These are phyloP conservation scores for Polygonum aviculare DNA, from an alignment of 148 eudicot genomes.

Conservation along the genomic window DNA sequence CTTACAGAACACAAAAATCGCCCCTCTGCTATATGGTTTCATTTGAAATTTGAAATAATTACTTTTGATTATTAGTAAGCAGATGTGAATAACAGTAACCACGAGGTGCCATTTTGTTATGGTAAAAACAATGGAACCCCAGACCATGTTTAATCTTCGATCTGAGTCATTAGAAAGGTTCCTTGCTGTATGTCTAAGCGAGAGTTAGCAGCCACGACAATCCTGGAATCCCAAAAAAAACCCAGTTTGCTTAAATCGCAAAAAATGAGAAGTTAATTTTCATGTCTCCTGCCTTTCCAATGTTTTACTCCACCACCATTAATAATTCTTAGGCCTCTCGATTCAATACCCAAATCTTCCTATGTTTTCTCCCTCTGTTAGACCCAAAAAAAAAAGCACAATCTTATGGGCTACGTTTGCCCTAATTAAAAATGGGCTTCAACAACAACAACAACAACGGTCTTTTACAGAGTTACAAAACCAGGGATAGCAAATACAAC, in stretches of 20 bases:
- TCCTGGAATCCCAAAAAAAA: neutral
- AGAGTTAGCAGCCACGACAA: neutral
- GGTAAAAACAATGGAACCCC: neutral
- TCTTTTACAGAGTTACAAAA: too few relatives aligned
- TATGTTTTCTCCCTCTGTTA: neutral
- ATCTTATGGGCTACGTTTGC: neutral
- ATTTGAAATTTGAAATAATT: too few relatives aligned
- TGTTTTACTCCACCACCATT: constrained; percentile 5
- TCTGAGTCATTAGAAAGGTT: neutral
- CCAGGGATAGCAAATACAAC: neutral
- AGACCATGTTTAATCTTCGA: neutral
- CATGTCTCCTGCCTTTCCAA: neutral
- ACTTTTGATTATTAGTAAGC: too few relatives aligned
- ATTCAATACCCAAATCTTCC: neutral
- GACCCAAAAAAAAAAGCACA: neutral
- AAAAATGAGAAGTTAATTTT: neutral
- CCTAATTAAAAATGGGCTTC: neutral
- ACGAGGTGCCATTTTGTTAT: neutral
- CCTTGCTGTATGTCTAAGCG: neutral
- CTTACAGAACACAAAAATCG: too few relatives aligned
- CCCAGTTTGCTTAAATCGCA: neutral
- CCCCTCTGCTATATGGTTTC: too few relatives aligned
- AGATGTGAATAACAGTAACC: too few relatives aligned
- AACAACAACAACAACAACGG: too few relatives aligned
- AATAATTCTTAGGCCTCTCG: neutral